Conservation (phyloP, 345 rosid species). For the Gossypium anomalum region DNA sequence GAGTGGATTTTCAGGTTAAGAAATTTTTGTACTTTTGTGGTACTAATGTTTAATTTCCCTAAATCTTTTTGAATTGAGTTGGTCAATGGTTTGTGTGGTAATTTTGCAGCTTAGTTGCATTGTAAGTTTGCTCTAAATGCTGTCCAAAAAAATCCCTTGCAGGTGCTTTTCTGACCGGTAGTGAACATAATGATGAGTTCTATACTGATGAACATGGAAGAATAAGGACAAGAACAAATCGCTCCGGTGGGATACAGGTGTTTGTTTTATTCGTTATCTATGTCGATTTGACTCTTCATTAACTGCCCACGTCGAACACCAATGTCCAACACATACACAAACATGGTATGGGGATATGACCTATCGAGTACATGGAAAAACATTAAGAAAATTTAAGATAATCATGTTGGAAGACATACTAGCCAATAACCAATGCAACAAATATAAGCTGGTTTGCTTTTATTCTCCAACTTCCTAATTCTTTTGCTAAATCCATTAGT, state of each 20-base stretch:
- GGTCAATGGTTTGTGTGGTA: background rate
- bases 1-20: conserved; percentile 89
- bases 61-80: background rate
- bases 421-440: background rate
- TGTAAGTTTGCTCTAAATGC: background rate
- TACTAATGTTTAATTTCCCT: conserved; percentile 15
- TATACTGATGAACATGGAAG: conserved; percentile 55
- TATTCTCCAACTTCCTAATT: background rate
- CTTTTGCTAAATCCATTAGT: background rate
- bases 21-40: background rate
- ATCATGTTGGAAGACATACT: background rate
- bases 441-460: background rate
- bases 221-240: conserved; percentile 90
- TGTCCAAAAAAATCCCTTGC: conserved; percentile 12
- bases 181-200: conserved; percentile 95
- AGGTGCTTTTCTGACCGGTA: conserved; percentile 87
- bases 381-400: background rate
- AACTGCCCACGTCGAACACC: background rate
- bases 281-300: background rate
- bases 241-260: conserved; percentile 95
- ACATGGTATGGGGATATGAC: background rate
- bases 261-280: background rate
- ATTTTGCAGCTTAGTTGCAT: background rate
- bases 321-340: background rate
- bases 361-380: background rate